Evolutionary conservation across 139 green algal species (phyloP).

Genomic region (Pleodorina starrii): DNA sequence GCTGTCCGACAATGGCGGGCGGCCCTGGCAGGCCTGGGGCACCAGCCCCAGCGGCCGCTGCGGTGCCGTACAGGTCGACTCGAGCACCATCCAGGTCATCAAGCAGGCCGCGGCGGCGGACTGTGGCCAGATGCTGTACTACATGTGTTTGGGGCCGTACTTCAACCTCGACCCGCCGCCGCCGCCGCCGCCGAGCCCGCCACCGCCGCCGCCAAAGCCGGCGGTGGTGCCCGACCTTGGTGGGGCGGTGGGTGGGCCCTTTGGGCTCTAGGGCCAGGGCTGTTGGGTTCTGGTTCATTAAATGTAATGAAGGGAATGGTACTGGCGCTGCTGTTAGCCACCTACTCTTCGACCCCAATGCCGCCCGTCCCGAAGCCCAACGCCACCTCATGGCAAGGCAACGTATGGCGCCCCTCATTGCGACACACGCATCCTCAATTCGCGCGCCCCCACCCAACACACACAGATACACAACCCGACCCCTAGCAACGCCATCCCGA

Average conservation of each 20-base stretch:
- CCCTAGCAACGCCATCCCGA: too few species aligned
- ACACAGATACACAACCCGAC: too few species aligned
- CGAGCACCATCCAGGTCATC: not conserved
- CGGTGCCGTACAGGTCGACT: constrained; percentile 7
- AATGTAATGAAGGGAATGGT: too few species aligned
- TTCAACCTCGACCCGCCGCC: not conserved
- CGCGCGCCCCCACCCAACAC: too few species aligned
- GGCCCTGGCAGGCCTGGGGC: constrained; percentile 1
- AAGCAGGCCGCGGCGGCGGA: not conserved
- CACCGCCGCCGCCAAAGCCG: not conserved
- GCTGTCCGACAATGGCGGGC: not conserved
- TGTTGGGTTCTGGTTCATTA: too few species aligned
- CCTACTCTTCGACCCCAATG: too few species aligned
- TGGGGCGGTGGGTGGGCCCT: not conserved
- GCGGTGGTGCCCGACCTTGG: not conserved
- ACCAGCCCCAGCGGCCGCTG: not conserved
- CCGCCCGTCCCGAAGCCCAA: too few species aligned
- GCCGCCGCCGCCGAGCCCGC: not conserved
- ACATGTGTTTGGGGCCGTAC: constrained; percentile 29
- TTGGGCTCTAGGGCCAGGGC: too few species aligned
- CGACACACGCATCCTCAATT: too few species aligned
- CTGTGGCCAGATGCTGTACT: constrained; percentile 7
- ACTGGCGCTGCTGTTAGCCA: too few species aligned
- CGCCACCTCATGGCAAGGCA: too few species aligned
- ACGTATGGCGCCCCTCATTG: too few species aligned